Conservation (phyloP, 129 eudicot species). For the Oenanthe sinensis region DNA sequence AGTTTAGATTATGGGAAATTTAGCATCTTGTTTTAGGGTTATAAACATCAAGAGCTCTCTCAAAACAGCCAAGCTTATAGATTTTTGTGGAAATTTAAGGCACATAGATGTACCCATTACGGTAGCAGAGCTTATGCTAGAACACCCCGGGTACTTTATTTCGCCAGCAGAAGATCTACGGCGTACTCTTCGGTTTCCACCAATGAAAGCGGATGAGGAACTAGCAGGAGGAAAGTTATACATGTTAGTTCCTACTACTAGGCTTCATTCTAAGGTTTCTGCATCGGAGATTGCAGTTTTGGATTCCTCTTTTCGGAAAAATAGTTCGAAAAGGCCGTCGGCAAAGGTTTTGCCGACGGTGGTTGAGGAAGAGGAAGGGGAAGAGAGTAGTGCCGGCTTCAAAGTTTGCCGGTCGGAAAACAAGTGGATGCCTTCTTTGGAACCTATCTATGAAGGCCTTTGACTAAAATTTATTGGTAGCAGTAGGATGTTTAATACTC, state of each 20-base stretch:
- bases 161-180: conserved; percentile 24
- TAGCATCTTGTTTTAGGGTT: conserved; percentile 20
- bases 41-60: neutral
- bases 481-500: neutral
- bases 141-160: conserved; percentile 41
- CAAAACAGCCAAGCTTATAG: conserved; percentile 28
- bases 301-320: conserved; percentile 4
- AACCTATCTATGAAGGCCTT: conserved; percentile 33
- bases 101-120: conserved; percentile 25
- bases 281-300: conserved; percentile 33
- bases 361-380: neutral
- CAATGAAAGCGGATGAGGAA: conserved; percentile 36
- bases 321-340: conserved; percentile 13
- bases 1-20: conserved; percentile 28
- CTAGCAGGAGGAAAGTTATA: conserved; percentile 24
- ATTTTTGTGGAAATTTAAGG: conserved; percentile 20
- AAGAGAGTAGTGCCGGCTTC: neutral
- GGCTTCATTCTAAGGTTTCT: conserved; percentile 26
- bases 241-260: conserved; percentile 30
- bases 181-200: conserved; percentile 18
- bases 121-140: conserved; percentile 52
- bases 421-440: conserved; percentile 48
- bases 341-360: conserved; percentile 33
- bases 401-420: conserved; percentile 4
- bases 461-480: neutral